Conservation (phyloP, 2,329 filamentous ascomycete genomes). For the Colletotrichum agaves region DNA sequence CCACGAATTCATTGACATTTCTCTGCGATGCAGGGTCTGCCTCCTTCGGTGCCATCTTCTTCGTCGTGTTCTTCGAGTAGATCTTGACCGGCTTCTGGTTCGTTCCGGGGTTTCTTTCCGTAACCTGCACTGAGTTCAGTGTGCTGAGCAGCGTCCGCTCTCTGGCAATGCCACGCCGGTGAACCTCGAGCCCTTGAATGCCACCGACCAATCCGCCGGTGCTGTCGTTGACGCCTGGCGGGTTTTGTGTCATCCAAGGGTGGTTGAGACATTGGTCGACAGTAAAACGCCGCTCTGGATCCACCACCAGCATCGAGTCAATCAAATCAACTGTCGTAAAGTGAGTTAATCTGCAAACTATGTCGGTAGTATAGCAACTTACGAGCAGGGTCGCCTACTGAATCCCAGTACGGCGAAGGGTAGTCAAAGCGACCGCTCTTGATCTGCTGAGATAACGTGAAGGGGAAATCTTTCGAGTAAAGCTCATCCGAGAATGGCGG, state of each 20-base stretch:
- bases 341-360: not conserved
- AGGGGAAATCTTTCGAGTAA: constrained; percentile 83
- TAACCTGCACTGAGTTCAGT: constrained; percentile 77
- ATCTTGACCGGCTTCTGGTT: constrained; percentile 72
- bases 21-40: constrained; percentile 73
- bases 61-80: constrained; percentile 74
- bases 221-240: constrained; percentile 78
- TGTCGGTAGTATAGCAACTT: constrained; percentile 46
- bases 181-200: constrained; percentile 83
- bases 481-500: constrained; percentile 97
- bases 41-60: constrained; percentile 61
- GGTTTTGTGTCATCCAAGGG: constrained; percentile 81
- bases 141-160: constrained; percentile 87
- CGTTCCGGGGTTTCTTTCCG: constrained; percentile 58
- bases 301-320: constrained; percentile 91
- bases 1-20: constrained; percentile 80
- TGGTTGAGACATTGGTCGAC: constrained; percentile 92
- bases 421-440: constrained; percentile 91
- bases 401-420: constrained; percentile 95
- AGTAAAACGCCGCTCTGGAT: constrained; percentile 84
- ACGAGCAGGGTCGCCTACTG: constrained; percentile 83
- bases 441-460: constrained; percentile 88
- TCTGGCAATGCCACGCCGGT: constrained; percentile 79
- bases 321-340: constrained; percentile 78
- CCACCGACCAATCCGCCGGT: constrained; percentile 93